Evolutionary conservation across 1,284 basidiomycete species (phyloP).

Genomic region (Ceratobasidium sp.): DNA sequence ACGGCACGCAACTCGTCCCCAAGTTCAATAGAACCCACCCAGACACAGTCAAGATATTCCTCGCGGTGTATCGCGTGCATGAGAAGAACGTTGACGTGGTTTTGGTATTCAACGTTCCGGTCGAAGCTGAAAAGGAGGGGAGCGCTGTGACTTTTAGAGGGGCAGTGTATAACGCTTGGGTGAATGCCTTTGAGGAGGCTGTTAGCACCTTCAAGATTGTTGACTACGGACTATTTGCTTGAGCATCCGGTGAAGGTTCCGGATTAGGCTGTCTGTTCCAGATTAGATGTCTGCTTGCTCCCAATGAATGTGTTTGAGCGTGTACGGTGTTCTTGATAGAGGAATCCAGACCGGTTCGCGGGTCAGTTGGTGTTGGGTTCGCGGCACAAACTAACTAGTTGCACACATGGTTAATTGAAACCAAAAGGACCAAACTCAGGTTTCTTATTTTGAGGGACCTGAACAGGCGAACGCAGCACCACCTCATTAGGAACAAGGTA

Average conservation of each 20-base stretch:
- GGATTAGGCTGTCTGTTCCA: not conserved
- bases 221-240: conserved; percentile 80
- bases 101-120: conserved; percentile 81
- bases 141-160: conserved; percentile 35
- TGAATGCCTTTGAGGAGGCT: conserved; percentile 66
- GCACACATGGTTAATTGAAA: no score
- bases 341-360: no score
- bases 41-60: conserved; percentile 77
- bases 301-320: not conserved
- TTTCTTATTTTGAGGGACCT: no score
- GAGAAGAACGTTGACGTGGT: conserved; percentile 80
- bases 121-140: conserved; percentile 52
- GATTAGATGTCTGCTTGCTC: not conserved
- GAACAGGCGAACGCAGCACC: not conserved
- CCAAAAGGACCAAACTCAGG: no score
- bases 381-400: no score
- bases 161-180: conserved; percentile 18
- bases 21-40: conserved; percentile 77
- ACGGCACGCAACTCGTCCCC: conserved; percentile 74
- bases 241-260: conserved; percentile 48
- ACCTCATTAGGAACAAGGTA: no score
- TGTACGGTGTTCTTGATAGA: no score
- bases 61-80: conserved; percentile 83
- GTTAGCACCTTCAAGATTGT: conserved; percentile 72
- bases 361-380: no score